phyloP scores from a whole-genome alignment of 116 monocot genomes.

The Cymodocea nodosa region DNA sequence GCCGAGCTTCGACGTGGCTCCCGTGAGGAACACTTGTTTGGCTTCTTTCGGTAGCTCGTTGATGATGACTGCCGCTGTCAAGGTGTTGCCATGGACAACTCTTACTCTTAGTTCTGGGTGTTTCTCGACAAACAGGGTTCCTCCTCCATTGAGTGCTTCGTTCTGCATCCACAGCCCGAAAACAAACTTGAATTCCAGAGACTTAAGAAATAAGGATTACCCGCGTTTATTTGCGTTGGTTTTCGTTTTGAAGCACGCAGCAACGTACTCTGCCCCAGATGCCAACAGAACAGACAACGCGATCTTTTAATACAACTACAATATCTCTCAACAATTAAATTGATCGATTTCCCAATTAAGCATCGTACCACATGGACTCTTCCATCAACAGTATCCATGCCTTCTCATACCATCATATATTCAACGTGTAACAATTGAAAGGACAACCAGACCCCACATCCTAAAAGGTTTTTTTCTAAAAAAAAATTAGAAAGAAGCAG shows the following conservation, averaged over 20 bases:
- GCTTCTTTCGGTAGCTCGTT: slow-evolving; percentile 51
- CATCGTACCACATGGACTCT: neutral
- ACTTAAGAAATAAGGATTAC: no score
- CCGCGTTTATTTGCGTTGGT: no score
- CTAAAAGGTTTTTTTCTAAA: neutral
- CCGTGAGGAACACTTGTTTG: slow-evolving; percentile 33
- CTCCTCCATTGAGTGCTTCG: slow-evolving; percentile 68
- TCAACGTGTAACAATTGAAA: no score
- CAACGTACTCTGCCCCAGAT: no score
- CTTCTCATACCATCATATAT: neutral
- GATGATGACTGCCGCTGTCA: slow-evolving; percentile 63
- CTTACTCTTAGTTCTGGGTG: slow-evolving; percentile 50
- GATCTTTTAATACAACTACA: no score
- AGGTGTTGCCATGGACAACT: slow-evolving; percentile 68
- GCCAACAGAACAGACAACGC: no score
- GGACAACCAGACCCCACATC: neutral
- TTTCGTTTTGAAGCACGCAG: no score
- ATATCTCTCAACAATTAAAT: no score
- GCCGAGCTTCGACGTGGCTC: slow-evolving; percentile 45
- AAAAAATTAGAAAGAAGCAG: neutral
- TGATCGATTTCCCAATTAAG: no score
- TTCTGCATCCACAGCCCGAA: slow-evolving; percentile 14
- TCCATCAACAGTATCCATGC: neutral
- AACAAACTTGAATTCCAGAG: neutral
- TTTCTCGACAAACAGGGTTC: slow-evolving; percentile 57